Percentiles rank a stretch among this genome's conserved stretches.
These are phyloP conservation scores for Hypoxylon lienhwacheense DNA, from an alignment of 495 filamentous ascomycete species.

Conservation along the genomic window DNA sequence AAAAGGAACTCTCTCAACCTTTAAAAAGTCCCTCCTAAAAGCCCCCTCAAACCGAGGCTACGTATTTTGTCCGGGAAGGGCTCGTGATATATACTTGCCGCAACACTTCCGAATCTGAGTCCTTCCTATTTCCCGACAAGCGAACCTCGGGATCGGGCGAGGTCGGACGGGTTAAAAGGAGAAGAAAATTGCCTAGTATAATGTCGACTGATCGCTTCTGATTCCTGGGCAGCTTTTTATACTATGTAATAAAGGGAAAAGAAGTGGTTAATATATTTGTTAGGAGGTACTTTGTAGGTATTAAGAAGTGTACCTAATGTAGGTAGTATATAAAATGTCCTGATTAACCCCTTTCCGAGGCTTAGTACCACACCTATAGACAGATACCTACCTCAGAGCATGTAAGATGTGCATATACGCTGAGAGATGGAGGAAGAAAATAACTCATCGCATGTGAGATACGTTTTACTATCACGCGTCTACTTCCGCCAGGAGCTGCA, in stretches of 20 bases:
- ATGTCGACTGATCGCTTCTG: no score
- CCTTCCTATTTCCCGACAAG: conserved; percentile 29
- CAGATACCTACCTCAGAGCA: no score
- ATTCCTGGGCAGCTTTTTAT: no score
- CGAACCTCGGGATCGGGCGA: conserved; percentile 25
- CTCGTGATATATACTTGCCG: conserved; percentile 4
- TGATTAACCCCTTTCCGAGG: conserved; percentile 5
- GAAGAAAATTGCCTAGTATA: not conserved
- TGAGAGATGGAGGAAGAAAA: conserved; percentile 11
- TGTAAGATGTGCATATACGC: not conserved
- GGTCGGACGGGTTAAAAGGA: conserved; percentile 29
- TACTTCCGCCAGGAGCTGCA: conserved; percentile 1
- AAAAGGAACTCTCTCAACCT: no score
- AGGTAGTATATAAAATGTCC: no score
- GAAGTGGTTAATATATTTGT: no score
- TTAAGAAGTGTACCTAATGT: no score
- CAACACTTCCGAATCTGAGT: conserved; percentile 5
- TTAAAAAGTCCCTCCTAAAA: no score
- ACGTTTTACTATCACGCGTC: conserved; percentile 6
- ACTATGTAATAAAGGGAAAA: no score
- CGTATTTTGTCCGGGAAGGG: conserved; percentile 25
- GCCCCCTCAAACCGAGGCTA: conserved; percentile 28
- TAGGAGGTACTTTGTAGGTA: no score
- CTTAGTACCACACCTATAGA: not conserved
- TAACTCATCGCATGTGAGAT: conserved; percentile 19